These are phyloP conservation scores for Aspergillus pseudonomiae DNA, from an alignment of 2,329 filamentous ascomycete species.

Conservation along the genomic window DNA sequence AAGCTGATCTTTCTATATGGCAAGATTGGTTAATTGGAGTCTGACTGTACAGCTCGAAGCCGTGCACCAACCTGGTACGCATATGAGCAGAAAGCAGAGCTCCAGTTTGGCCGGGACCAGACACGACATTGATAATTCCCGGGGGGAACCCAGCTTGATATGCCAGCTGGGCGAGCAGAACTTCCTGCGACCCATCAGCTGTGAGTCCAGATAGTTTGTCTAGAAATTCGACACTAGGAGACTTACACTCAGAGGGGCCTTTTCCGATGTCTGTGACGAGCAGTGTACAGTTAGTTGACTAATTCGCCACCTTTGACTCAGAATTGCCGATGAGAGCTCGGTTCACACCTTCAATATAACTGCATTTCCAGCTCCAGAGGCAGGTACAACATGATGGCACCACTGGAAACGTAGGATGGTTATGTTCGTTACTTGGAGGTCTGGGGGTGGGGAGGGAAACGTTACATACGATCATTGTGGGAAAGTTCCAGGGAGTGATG, in stretches of 20 bases:
- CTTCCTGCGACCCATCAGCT: too few relatives aligned
- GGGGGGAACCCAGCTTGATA: constrained; percentile 9
- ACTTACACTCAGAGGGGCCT: constrained; percentile 64
- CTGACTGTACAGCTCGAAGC: too few relatives aligned
- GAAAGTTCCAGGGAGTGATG: constrained; percentile 89
- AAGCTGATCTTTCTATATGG: constrained; percentile 27
- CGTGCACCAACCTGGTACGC: too few relatives aligned
- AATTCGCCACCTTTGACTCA: too few relatives aligned
- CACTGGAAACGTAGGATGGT: constrained; percentile 22
- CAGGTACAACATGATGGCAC: constrained; percentile 80
- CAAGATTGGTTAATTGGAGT: not conserved
- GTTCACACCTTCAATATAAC: constrained; percentile 58
- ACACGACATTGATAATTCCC: constrained; percentile 56
- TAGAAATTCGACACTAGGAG: constrained; percentile 71
- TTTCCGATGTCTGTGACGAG: too few relatives aligned
- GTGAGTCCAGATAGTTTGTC: constrained; percentile 59
- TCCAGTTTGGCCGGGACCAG: constrained; percentile 55
- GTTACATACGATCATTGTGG: constrained; percentile 61
- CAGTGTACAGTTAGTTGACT: too few relatives aligned
- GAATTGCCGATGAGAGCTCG: too few relatives aligned
- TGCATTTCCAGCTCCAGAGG: constrained; percentile 58
- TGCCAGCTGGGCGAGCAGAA: too few relatives aligned
- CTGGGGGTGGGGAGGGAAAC: too few relatives aligned
- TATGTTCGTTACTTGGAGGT: too few relatives aligned
- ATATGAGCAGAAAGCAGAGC: too few relatives aligned